phyloP scores from a whole-genome alignment of 2,329 filamentous ascomycete genomes.

The Aureobasidium sp. region DNA sequence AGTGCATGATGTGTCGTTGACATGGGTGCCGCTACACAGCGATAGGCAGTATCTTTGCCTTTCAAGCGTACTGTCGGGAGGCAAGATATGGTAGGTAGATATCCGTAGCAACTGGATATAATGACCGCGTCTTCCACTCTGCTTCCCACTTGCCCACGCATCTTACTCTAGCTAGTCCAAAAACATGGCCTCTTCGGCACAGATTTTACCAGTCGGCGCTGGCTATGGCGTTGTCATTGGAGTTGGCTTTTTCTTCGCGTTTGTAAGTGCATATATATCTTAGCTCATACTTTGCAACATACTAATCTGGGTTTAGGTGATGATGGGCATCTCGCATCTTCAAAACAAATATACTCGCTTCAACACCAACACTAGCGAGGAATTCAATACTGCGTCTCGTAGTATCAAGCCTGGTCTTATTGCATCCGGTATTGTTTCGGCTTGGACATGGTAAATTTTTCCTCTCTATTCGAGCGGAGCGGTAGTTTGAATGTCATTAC shows the following conservation, averaged over 20 bases:
- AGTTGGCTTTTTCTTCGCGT: conserved; percentile 74
- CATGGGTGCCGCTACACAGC: not conserved
- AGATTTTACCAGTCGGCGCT: conserved; percentile 34
- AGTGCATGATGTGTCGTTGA: not conserved
- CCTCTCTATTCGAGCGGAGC: too few relatives aligned
- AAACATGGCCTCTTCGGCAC: conserved; percentile 20
- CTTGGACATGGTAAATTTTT: conserved; percentile 75
- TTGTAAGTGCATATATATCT: conserved; percentile 31
- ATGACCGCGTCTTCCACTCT: not conserved
- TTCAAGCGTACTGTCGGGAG: not conserved
- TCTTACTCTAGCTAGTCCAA: not conserved
- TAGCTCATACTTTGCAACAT: not conserved
- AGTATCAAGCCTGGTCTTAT: conserved; percentile 90
- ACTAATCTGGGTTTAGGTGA: not conserved
- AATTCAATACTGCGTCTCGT: conserved; percentile 88
- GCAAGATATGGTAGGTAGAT: not conserved
- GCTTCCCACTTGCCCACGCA: not conserved
- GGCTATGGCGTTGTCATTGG: conserved; percentile 83
- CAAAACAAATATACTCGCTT: conserved; percentile 59
- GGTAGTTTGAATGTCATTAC: too few relatives aligned
- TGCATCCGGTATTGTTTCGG: conserved; percentile 85
- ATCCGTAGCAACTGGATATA: not conserved
- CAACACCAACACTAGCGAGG: conserved; percentile 80
- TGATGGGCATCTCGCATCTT: conserved; percentile 26
- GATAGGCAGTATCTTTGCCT: conserved; percentile 1